A percentile compares a stretch with the other conserved stretches of the same genome.
Conservation (phyloP, 164 flowering plant species). For the Brasenia schreberi region DNA sequence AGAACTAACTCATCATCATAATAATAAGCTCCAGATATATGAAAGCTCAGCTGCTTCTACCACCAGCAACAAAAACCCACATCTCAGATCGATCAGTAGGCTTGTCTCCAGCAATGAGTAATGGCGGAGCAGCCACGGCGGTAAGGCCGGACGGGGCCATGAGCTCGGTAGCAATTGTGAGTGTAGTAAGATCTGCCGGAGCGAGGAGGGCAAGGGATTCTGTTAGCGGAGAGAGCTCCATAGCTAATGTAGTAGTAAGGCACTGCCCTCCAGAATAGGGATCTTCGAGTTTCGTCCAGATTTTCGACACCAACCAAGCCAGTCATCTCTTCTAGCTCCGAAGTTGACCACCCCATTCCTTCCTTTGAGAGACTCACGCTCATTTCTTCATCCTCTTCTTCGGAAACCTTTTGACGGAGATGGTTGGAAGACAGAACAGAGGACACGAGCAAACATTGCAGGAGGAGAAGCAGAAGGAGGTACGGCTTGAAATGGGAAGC, state of each 20-base stretch:
- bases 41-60: too few species aligned
- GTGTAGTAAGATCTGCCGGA: constrained; percentile 80
- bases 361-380: background rate
- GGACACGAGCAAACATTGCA: too few species aligned
- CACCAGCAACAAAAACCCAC: too few species aligned
- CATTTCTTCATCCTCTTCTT: too few species aligned
- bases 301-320: background rate
- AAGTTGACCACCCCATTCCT: background rate
- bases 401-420: too few species aligned
- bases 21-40: too few species aligned
- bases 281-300: constrained; percentile 18
- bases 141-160: constrained; percentile 53
- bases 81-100: background rate
- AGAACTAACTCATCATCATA: too few species aligned
- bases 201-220: constrained; percentile 73
- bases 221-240: constrained; percentile 62
- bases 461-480: too few species aligned
- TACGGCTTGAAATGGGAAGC: too few species aligned
- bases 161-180: constrained; percentile 52
- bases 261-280: constrained; percentile 32
- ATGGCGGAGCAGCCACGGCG: constrained; percentile 57
- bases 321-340: background rate
- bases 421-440: too few species aligned
- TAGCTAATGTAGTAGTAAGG: constrained; percentile 58
- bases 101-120: constrained; percentile 44